Base-by-base conservation (phyloP, 2,329 filamentous ascomycete species). In the Nannizzia gypsea region DNA sequence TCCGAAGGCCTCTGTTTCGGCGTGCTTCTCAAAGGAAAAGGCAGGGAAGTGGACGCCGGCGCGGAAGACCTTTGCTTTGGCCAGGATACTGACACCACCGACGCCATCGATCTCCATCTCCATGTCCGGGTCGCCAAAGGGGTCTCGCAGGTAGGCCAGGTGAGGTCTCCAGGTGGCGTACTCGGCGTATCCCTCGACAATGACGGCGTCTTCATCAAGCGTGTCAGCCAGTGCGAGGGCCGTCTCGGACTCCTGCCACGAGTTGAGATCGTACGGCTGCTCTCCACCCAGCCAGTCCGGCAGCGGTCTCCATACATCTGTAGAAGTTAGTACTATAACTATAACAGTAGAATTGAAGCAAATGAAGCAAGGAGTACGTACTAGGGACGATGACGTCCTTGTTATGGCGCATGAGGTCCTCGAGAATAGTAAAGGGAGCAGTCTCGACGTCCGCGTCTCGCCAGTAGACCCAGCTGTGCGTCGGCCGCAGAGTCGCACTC, bases 61-160 rank as follows among this genome's bases (percentile, higher is more conserved):
- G 63, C 93, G 85, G 78, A 99, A 99, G 0, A 99, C 93, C 67
- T 87, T 88, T 1, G 93, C 93, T 75, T 97, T 99, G 52, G 93
- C 92, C 67, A 99, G 76, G 68, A 99, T 99, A 76, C 90, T 96
- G 67, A 99, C 93, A 75, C 93, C 93, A 57, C 93, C 92, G 54
- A 99, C 91, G 65, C 93, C 93, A 67, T 99, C 93, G 67, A 99
- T 92, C 69, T 99, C 93, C 93, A 99, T 97, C 72, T 99, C 93
- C 87, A 97, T 96, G 71, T 99, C 93, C 20, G 92, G 92, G 70
- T 99, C 93, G 42, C 93, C 93, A 68, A 95, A 97, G 1, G 93
- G 93, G 71, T 99, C 93, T 62, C 93, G 87, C 6, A 99, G 83
- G 71, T 99, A 99, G 46, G 93, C 93, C 69, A 99, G 80, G 80